Base-by-base conservation (phyloP, 2,329 filamentous ascomycete genomes). In the Stenocarpella maydis region DNA sequence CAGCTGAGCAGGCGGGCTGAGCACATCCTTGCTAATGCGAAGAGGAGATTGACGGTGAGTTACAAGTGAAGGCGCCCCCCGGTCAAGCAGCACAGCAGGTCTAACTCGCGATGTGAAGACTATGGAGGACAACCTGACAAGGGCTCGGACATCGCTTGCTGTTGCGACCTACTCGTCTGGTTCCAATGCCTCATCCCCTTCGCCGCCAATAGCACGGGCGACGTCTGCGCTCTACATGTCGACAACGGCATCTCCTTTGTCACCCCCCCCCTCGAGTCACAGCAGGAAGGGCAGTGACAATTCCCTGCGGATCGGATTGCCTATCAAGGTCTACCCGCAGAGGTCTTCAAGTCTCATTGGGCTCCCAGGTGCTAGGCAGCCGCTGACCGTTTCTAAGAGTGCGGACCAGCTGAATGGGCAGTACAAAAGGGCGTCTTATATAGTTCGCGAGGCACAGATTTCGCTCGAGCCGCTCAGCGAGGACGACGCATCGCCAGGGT, bases 11-110 rank as follows among this genome's bases (percentile, higher is more conserved):
- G 91, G 74, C 89, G 94, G 75, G 95, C 95, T 1, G 95, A 98
- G 78, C 86, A 95, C 76, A 98, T 98, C 77, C 85, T 98, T 67
- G 93, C 94, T 68, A 97, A 97, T 80, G 95, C 95, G 39, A 98
- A 98, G 82, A 91, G 90, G 78, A 87, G 94, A 74, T 84, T 98
- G 71, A 96, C 93, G 77, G 94, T 97, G 85, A 79, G 92, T 81
- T n/a, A 24, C n/a, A 17, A n/a, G 54, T 21, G 14, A 10, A 14
- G 15, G 3, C 7, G 53, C 50, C 34, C n/a, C 34, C 26, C 21
- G 3, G 19, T 15, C 28, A 21, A 50, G 45, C 43, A 5, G 21
- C 24, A 3, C 8, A 9, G n/a, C 28, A 60, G 53, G 39, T 60
- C 76, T 80, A 72, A 81, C 17, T 37, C 37, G 45, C 67, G 61